phyloP scores from a whole-genome alignment of 1,284 basidiomycete species.

The Kalmanozyma brasiliensis region DNA sequence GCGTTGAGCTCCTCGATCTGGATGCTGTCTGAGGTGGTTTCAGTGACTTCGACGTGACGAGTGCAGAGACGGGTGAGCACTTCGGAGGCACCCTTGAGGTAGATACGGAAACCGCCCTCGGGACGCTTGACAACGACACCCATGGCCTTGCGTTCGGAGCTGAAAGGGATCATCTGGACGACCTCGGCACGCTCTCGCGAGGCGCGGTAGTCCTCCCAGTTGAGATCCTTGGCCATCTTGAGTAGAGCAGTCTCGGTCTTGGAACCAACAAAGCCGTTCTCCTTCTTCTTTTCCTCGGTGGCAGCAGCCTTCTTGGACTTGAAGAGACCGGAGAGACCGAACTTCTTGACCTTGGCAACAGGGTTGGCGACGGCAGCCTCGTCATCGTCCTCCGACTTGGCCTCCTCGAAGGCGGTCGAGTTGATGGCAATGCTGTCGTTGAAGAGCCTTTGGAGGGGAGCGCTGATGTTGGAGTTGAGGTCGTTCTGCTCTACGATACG shows the following conservation, averaged over 20 bases:
- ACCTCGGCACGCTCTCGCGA: conserved; percentile 77
- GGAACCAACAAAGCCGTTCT: conserved; percentile 81
- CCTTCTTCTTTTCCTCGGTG: conserved; percentile 37
- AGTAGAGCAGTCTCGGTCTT: conserved; percentile 97
- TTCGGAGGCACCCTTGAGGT: conserved; percentile 93
- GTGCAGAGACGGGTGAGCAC: conserved; percentile 83
- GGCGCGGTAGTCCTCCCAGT: conserved; percentile 81
- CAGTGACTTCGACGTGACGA: conserved; percentile 76
- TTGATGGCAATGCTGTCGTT: conserved; percentile 91
- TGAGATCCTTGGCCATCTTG: conserved; percentile 84
- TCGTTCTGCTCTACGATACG: conserved; percentile 85
- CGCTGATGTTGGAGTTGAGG: conserved; percentile 72
- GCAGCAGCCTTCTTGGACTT: conserved; percentile 36
- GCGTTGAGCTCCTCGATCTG: conserved; percentile 62
- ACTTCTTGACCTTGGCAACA: conserved; percentile 33
- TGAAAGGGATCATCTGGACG: conserved; percentile 93
- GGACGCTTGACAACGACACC: conserved; percentile 81
- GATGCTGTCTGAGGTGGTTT: conserved; percentile 69
- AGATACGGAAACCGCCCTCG: conserved; percentile 76
- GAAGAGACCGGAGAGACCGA: conserved; percentile 30
- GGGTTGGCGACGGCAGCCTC: conserved; percentile 19
- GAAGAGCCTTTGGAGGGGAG: conserved; percentile 76
- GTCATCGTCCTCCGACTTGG: conserved; percentile 69
- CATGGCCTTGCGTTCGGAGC: conserved; percentile 94
- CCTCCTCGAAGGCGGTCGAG: conserved; percentile 83